Evolutionary conservation across 768 basidiomycete species (phyloP).

Genomic region (Boletus tylopilopsis): DNA sequence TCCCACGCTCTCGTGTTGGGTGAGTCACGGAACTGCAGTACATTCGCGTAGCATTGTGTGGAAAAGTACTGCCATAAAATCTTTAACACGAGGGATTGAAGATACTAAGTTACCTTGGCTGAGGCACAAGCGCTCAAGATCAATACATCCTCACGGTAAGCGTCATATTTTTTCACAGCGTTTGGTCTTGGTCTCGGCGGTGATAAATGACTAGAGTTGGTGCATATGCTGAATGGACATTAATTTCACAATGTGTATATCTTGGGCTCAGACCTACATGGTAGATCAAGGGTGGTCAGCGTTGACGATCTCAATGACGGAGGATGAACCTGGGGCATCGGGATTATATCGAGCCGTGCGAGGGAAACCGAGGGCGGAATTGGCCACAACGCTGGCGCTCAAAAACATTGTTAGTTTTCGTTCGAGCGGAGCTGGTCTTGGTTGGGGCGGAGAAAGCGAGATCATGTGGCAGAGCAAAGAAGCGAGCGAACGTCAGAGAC

Average conservation of each 20-base stretch:
- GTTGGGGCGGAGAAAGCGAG: slow-evolving; percentile 33
- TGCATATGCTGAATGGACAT: neutral
- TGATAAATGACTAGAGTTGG: neutral
- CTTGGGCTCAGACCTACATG: neutral
- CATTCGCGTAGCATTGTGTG: too few relatives aligned
- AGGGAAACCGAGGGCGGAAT: slow-evolving; percentile 1
- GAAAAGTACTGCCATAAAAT: neutral
- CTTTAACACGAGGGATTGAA: neutral
- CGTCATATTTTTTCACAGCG: neutral
- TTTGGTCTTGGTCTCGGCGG: neutral
- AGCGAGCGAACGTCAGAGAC: slow-evolving; percentile 8
- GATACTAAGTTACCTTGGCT: slow-evolving; percentile 1
- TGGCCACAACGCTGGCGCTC: neutral
- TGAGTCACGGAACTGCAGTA: too few relatives aligned
- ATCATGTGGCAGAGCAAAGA: slow-evolving; percentile 23
- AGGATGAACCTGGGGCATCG: neutral
- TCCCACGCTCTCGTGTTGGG: too few relatives aligned
- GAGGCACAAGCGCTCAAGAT: neutral
- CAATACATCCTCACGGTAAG: too few relatives aligned
- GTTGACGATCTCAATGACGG: too few relatives aligned
- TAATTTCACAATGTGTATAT: neutral
- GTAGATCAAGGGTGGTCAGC: too few relatives aligned
- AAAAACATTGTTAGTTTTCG: slow-evolving; percentile 1
- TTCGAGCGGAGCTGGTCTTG: slow-evolving; percentile 35
- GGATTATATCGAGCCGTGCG: slow-evolving; percentile 1